phyloP scores from a whole-genome alignment of 2,329 filamentous ascomycete genomes.

The Endothia cerciana region DNA sequence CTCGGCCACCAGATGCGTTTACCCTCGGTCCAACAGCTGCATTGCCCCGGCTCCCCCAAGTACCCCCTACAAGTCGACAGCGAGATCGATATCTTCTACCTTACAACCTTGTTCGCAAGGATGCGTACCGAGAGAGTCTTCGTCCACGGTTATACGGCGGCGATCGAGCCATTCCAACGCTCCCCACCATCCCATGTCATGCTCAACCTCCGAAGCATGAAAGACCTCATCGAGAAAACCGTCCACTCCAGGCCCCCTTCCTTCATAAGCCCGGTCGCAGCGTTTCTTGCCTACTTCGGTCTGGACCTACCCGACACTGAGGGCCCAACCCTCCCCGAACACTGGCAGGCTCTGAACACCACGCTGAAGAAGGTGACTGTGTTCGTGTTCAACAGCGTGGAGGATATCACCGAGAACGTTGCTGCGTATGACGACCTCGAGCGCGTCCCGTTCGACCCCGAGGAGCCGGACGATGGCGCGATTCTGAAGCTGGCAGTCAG shows the following conservation, averaged over 20 bases:
- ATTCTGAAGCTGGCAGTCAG: not conserved
- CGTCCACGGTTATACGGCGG: not conserved
- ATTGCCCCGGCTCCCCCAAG: not conserved
- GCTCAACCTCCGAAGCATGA: not conserved
- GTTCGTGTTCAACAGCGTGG: not conserved
- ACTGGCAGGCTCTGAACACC: no score
- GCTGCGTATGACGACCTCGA: not conserved
- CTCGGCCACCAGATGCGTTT: not conserved
- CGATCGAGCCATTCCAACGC: not conserved
- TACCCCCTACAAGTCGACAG: not conserved
- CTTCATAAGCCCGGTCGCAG: not conserved
- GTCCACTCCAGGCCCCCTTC: no score
- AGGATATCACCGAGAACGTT: not conserved
- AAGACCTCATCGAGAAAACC: not conserved
- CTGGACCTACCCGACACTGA: not conserved
- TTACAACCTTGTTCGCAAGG: not conserved
- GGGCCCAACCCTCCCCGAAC: no score
- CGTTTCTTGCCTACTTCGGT: not conserved
- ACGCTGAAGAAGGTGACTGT: not conserved
- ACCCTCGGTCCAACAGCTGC: not conserved
- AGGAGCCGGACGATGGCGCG: not conserved
- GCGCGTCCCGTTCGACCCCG: not conserved
- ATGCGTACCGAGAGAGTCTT: not conserved
- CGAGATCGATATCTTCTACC: not conserved
- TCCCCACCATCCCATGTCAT: not conserved